phyloP scores from a whole-genome alignment of 176 grass and related monocot genomes.

The Panicum miliaceum region DNA sequence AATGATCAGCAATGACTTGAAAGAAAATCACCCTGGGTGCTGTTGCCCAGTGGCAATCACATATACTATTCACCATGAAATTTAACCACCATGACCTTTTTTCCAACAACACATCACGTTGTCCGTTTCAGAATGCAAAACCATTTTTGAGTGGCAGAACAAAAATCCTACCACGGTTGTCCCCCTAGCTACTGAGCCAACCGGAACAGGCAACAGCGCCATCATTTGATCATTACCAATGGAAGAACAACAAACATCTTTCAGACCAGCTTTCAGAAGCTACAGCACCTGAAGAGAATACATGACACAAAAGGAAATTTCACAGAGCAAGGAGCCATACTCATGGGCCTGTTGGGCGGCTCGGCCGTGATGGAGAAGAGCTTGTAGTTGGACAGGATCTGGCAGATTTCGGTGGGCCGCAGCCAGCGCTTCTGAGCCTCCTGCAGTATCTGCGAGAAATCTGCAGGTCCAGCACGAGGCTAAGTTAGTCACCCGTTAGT shows the following conservation, averaged over 20 bases:
- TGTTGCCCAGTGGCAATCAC: not conserved
- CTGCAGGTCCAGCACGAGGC: slow-evolving; percentile 49
- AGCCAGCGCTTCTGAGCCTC: slow-evolving; percentile 85
- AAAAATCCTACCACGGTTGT: not conserved
- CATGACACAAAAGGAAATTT: no score
- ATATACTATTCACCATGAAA: not conserved
- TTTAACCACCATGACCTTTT: slow-evolving; percentile 3
- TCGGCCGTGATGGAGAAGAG: slow-evolving; percentile 68
- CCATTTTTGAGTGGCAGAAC: not conserved
- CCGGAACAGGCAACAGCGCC: not conserved
- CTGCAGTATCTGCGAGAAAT: slow-evolving; percentile 71
- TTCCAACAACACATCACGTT: not conserved
- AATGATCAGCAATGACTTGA: not conserved
- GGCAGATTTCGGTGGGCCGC: slow-evolving; percentile 83
- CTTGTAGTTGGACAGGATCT: slow-evolving; percentile 81
- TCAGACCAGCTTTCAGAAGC: not conserved
- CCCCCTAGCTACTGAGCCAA: not conserved
- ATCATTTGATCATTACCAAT: not conserved
- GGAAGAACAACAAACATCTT: not conserved
- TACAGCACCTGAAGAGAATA: not conserved
- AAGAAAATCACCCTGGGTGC: not conserved
- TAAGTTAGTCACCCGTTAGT: slow-evolving; percentile 40
- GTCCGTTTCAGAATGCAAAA: not conserved
- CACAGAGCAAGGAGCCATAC: slow-evolving; percentile 45
- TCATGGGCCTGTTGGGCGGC: slow-evolving; percentile 68